Evolutionary conservation across 306 rosid species (phyloP).

Genomic region (Nissolia schottii): DNA sequence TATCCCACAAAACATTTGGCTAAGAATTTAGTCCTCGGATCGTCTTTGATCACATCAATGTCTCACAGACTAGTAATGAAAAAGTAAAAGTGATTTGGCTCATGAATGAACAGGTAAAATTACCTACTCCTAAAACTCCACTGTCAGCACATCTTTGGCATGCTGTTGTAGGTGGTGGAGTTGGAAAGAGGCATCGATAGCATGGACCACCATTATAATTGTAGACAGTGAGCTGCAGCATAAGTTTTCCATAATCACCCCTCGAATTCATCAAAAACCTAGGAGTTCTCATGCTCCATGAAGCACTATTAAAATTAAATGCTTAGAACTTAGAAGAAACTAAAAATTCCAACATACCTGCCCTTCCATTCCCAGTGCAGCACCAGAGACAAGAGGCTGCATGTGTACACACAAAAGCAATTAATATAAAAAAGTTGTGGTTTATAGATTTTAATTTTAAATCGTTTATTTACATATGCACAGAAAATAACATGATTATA

Average conservation of each 20-base stretch:
- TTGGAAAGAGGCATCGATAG: slow-evolving; percentile 89
- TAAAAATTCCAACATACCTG: slow-evolving; percentile 52
- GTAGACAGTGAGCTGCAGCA: slow-evolving; percentile 84
- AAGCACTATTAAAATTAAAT: not conserved
- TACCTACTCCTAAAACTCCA: slow-evolving; percentile 97
- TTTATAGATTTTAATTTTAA: not conserved
- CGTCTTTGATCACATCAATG: not conserved
- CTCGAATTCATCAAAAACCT: not conserved
- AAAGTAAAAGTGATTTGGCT: not conserved
- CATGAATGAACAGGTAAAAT: not conserved
- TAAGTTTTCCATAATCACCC: not conserved
- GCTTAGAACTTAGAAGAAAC: no score
- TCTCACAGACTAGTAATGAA: not conserved
- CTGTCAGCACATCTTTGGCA: slow-evolving; percentile 95
- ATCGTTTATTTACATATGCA: not conserved
- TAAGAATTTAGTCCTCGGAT: not conserved
- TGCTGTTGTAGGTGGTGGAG: slow-evolving; percentile 91
- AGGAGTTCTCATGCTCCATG: not conserved
- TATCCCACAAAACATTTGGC: no score
- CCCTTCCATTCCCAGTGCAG: slow-evolving; percentile 96
- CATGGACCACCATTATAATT: slow-evolving; percentile 85
- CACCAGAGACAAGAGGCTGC: slow-evolving; percentile 99
- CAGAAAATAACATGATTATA: not conserved
- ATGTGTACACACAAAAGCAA: slow-evolving; percentile 21
- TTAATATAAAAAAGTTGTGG: slow-evolving; percentile 8